Evolutionary conservation across 306 rosid species (phyloP), one percentile per base, ranked within the genome.

Genomic region (Sechiopsis laciniata): DNA sequence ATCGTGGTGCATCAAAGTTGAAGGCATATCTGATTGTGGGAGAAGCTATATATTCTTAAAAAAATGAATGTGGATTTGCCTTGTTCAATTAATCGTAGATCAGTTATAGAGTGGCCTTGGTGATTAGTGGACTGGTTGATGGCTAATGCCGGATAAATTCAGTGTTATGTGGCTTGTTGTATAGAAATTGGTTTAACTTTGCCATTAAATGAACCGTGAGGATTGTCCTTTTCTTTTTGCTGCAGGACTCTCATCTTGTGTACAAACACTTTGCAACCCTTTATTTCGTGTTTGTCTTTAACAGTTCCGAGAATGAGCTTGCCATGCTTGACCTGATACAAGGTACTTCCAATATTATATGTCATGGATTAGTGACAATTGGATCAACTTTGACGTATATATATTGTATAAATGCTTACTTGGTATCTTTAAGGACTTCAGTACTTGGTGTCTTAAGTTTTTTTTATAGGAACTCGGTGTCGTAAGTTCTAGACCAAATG

Each of bases 261-360:
- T 94, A 94, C 95, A 91, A 94, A 84, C 97, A 91, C 76, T 89
- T 74, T 37, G 97, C 99, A 51, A 94, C 99, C 65, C 84, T 95
- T 26, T 95, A 91, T 82, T 88, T 95, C 4, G 97, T 89, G 75
- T 84, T 95, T 65, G 77, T 95, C 37, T 91, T 95, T 50, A 96
- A 95, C 84, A 81, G 97, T 75, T 86, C 92, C 78, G 99, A 95
- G 82, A 95, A 91, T 35, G 97, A 91, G 87, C 99, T 95, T 57
- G 99, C 97, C 61, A 91, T 95, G 90, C 97, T 91, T 20, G 99
- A 95, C 79, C 76, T 91, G 78, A 95, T 91, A 75, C 97, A 95
- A 95, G 99, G 99, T 95, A 79, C 29, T 59, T 65, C 48, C 32
- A 19, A 61, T 29, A 20, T 2, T 8, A 45, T 61, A 40, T 24